A percentile compares a stretch with the other conserved stretches of the same genome.
Conservation (phyloP, 2,329 filamentous ascomycete species). For the Epichloe glyceriae region DNA sequence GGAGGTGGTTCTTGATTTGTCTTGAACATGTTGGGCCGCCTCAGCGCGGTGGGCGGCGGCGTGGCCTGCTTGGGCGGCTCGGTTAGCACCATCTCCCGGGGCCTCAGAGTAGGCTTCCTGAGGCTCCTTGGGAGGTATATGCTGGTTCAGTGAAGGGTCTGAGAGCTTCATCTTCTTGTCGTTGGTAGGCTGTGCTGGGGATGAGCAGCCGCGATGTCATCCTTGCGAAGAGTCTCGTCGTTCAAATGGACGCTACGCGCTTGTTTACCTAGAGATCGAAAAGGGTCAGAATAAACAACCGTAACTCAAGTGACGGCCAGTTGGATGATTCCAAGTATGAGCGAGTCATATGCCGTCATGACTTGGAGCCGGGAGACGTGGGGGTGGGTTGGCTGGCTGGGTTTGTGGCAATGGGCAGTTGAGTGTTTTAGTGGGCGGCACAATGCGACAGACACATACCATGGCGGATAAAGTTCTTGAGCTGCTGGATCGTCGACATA, state of each 20-base stretch:
- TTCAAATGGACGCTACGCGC: slow-evolving; percentile 50
- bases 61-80: slow-evolving; percentile 54
- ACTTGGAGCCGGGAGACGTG: background rate
- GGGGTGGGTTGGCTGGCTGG: background rate
- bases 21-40: slow-evolving; percentile 40
- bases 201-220: slow-evolving; percentile 34
- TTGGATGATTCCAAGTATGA: background rate
- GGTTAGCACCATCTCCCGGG: slow-evolving; percentile 48
- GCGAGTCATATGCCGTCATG: slow-evolving; percentile 5
- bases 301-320: background rate
- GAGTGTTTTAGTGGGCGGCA: background rate
- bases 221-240: slow-evolving; percentile 40
- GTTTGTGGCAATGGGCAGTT: background rate
- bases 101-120: slow-evolving; percentile 49
- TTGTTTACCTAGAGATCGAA: slow-evolving; percentile 59
- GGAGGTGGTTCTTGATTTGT: slow-evolving; percentile 12
- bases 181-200: slow-evolving; percentile 39
- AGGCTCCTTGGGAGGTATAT: slow-evolving; percentile 29
- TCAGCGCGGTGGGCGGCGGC: slow-evolving; percentile 50
- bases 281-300: background rate
- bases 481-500: slow-evolving; percentile 75
- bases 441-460: slow-evolving; percentile 29
- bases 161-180: slow-evolving; percentile 39
- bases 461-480: slow-evolving; percentile 97
- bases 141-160: slow-evolving; percentile 29